Evolutionary conservation across 768 basidiomycete species (phyloP), one percentile per base, ranked within the genome.

Genomic region (Collybiopsis confluens): DNA sequence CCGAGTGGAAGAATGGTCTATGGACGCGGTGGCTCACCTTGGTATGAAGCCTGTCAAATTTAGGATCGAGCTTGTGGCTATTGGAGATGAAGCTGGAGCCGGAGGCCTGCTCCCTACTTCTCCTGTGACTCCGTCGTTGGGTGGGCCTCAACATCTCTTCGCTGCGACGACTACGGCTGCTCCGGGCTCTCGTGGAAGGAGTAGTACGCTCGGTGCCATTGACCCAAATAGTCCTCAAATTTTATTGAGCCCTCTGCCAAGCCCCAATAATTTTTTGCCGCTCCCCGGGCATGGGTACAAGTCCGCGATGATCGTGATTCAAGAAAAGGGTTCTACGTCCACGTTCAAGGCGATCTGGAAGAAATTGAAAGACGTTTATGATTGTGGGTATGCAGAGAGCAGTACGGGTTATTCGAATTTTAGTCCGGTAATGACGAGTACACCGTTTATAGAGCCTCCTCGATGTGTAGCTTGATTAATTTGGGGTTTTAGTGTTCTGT

Each of bases 251-350:
- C 30, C 45, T 20, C 53, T 58, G 35, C 56, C 45, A 16, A 55
- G 58, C 48, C 52, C 62, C 24, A 59, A n/a, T n/a, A n/a, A 75
- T 11, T 64, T 49, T 16, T 11, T 18, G 13, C 18, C 40, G 9
- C 36, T 44, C 24, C 16, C 28, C 47, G 50, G 33, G 4, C 40
- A 41, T 44, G 38, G 45, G 13, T 81, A 74, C 59, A 65, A 74
- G 52, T 89, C 88, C 40, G 83, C 82, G 40, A 79, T 95, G 56
- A 83, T 85, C 52, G 71, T 98, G 60, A 79, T 90, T 21, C 85
- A 90, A 58, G 94, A 97, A 74, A 97, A 93, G 68, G 95, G 95
- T 23, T 90, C 92, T 5, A 78, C 88, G 64, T 87, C 91, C 52
- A 86, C 89, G 43, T 96, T 97, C 74, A 86, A 85, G 67, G 72